These are phyloP conservation scores for Letharia columbiana DNA, from an alignment of 495 filamentous ascomycete species.

Conservation along the genomic window DNA sequence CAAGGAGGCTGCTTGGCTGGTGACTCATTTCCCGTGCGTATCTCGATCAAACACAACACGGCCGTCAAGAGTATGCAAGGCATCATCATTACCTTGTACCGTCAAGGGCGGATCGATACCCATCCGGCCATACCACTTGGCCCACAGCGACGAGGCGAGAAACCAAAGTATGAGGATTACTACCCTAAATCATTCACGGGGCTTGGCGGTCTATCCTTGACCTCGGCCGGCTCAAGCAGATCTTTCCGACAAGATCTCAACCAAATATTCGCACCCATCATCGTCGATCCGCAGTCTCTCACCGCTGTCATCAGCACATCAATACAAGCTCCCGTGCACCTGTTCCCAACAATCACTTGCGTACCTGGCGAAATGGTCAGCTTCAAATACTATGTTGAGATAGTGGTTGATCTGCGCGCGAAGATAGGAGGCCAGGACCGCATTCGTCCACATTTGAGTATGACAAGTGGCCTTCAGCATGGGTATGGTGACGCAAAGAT, in stretches of 20 bases:
- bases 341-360: constrained; percentile 82
- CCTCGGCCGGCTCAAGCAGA: constrained; percentile 71
- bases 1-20: constrained; percentile 81
- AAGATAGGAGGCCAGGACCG: constrained; percentile 62
- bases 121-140: constrained; percentile 62
- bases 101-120: constrained; percentile 85
- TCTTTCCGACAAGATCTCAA: constrained; percentile 88
- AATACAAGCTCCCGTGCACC: constrained; percentile 78
- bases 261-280: constrained; percentile 76
- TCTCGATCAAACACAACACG: constrained; percentile 78
- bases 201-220: constrained; percentile 71
- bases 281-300: constrained; percentile 73
- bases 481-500: constrained; percentile 34
- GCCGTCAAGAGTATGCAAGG: constrained; percentile 82
- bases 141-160: constrained; percentile 50
- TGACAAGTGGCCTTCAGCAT: constrained; percentile 43
- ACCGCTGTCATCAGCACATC: constrained; percentile 68
- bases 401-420: constrained; percentile 83
- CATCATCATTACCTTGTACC: constrained; percentile 85
- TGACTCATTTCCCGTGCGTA: constrained; percentile 69
- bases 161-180: constrained; percentile 67
- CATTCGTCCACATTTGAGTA: constrained; percentile 49
- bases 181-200: constrained; percentile 67
- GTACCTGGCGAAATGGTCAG: constrained; percentile 88
- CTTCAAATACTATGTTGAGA: constrained; percentile 88